Evolutionary conservation across 129 eudicot genomes (phyloP).

Genomic region (Helichrysum umbraculigerum): DNA sequence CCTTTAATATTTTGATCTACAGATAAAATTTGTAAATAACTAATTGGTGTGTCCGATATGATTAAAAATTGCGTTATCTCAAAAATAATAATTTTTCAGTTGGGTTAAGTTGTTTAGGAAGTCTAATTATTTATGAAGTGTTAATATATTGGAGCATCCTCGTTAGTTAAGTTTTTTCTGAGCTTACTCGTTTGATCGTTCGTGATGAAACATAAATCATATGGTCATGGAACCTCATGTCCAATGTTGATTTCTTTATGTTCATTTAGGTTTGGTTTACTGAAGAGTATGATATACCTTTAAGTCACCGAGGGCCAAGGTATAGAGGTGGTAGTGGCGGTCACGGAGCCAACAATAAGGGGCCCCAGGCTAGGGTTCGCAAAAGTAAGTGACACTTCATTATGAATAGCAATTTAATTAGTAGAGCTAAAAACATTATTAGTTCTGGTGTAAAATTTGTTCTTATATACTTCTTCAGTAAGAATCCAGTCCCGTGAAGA

Average conservation of each 20-base stretch:
- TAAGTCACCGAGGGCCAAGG: constrained; percentile 55
- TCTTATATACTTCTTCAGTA: constrained; percentile 42
- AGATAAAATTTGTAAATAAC: too few relatives aligned
- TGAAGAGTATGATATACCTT: constrained; percentile 49
- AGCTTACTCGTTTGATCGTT: too few relatives aligned
- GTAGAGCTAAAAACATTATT: not conserved
- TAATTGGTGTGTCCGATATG: too few relatives aligned
- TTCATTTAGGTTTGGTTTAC: constrained; percentile 41
- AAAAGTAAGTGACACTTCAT: constrained; percentile 49
- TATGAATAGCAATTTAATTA: constrained; percentile 1
- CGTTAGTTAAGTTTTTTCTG: too few relatives aligned
- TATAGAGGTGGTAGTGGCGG: constrained; percentile 39
- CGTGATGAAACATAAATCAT: too few relatives aligned
- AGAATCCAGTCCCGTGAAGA: constrained; percentile 63
- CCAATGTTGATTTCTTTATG: not conserved
- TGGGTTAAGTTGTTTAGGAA: too few relatives aligned
- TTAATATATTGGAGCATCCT: too few relatives aligned
- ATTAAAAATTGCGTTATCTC: too few relatives aligned
- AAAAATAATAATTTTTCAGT: too few relatives aligned
- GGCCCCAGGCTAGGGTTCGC: constrained; percentile 30
- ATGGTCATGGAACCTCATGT: constrained; percentile 15
- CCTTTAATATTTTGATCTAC: too few relatives aligned
- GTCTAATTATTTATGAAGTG: too few relatives aligned
- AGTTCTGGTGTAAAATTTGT: constrained; percentile 2
- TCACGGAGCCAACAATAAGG: constrained; percentile 30